These are phyloP conservation scores for Fraxinus sp. DNA, from an alignment of 305 asterid genomes.

Conservation along the genomic window DNA sequence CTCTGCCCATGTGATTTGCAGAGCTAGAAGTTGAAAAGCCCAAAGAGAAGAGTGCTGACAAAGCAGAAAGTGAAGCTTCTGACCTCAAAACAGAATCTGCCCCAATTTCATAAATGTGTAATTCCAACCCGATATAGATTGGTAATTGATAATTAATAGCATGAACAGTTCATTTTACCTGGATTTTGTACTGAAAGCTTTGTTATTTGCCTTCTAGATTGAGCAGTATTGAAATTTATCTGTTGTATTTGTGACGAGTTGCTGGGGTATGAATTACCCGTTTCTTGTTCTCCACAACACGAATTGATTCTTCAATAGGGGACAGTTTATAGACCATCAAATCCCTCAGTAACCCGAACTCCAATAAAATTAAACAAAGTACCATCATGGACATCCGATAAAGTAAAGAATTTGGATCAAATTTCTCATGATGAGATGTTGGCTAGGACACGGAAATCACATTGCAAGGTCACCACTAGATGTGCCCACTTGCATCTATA, in stretches of 20 bases:
- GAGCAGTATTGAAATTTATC: neutral
- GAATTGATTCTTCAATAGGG: neutral
- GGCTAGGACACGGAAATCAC: neutral
- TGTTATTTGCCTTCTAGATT: neutral
- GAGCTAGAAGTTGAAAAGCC: slow-evolving; percentile 44
- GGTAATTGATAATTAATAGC: neutral
- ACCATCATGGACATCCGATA: neutral
- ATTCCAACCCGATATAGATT: neutral
- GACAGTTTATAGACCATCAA: neutral
- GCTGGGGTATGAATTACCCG: neutral
- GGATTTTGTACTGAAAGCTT: neutral
- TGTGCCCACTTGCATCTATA: neutral
- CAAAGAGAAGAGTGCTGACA: slow-evolving; percentile 32
- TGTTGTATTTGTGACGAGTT: neutral
- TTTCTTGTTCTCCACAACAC: neutral
- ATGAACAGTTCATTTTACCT: neutral
- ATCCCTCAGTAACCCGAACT: neutral
- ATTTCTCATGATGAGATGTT: neutral
- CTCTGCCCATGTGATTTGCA: slow-evolving; percentile 21
- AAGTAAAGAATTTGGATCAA: neutral
- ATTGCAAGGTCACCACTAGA: neutral
- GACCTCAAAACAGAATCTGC: slow-evolving; percentile 30
- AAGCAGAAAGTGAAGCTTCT: slow-evolving; percentile 37
- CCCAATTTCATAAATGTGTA: slow-evolving; percentile 26
- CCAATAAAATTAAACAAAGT: neutral